These are phyloP conservation scores for Aspergillus viridinutans DNA, from an alignment of 2,329 filamentous ascomycete genomes.

Conservation along the genomic window DNA sequence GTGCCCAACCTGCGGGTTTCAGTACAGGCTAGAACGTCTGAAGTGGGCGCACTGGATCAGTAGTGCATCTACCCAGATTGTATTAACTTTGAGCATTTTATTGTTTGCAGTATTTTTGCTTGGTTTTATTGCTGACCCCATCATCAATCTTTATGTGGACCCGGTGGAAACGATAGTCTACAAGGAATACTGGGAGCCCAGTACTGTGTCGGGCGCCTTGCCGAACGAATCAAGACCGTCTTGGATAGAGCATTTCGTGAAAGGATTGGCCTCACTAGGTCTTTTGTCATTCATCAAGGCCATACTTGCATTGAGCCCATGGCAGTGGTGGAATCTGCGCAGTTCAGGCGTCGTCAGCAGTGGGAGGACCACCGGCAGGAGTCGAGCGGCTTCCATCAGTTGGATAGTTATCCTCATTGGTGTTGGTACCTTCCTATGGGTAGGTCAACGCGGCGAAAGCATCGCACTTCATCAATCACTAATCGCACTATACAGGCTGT, in stretches of 20 bases:
- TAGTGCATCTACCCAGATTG: slow-evolving; percentile 62
- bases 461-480: slow-evolving; percentile 4
- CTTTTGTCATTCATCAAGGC: slow-evolving; percentile 81
- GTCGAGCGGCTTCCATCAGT: slow-evolving; percentile 72
- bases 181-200: slow-evolving; percentile 39
- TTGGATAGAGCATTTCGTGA: slow-evolving; percentile 81
- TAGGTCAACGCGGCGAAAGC: slow-evolving; percentile 44
- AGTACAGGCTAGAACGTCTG: slow-evolving; percentile 73
- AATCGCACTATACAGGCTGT: slow-evolving; percentile 54
- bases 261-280: slow-evolving; percentile 86
- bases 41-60: slow-evolving; percentile 68
- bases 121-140: slow-evolving; percentile 88
- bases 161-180: slow-evolving; percentile 62
- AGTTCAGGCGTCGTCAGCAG: slow-evolving; percentile 54
- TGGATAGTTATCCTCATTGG: slow-evolving; percentile 77
- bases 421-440: slow-evolving; percentile 70
- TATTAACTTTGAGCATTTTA: slow-evolving; percentile 69
- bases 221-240: slow-evolving; percentile 49
- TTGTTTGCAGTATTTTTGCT: slow-evolving; percentile 70
- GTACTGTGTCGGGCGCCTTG: slow-evolving; percentile 30
- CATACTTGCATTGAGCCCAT: slow-evolving; percentile 68
- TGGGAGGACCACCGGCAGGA: slow-evolving; percentile 62
- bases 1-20: slow-evolving; percentile 83
- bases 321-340: slow-evolving; percentile 72
- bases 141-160: slow-evolving; percentile 83